phyloP scores from a whole-genome alignment of 148 eudicot species.

The Rhododendron kiyosumense region DNA sequence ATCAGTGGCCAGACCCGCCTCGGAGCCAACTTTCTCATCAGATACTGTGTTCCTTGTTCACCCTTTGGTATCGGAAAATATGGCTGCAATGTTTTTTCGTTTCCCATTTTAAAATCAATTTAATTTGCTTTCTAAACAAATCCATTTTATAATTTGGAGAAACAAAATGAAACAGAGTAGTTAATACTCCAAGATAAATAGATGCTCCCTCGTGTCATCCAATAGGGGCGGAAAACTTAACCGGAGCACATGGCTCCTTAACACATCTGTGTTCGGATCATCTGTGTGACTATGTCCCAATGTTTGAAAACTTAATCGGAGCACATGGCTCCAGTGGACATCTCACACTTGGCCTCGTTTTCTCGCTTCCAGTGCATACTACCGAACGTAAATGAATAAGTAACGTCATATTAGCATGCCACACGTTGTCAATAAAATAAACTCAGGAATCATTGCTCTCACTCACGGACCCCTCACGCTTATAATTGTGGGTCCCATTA shows the following conservation, averaged over 20 bases:
- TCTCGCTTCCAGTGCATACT: not conserved
- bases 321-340: not conserved
- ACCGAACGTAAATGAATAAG: not conserved
- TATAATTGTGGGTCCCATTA: not conserved
- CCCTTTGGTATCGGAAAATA: conserved; percentile 83
- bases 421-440: not conserved
- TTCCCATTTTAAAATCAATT: not conserved
- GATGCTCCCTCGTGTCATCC: not conserved
- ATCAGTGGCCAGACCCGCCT: conserved; percentile 79
- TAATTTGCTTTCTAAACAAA: not conserved
- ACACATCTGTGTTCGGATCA: not conserved
- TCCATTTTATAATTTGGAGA: not conserved
- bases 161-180: not conserved
- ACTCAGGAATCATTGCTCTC: not conserved
- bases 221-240: no score
- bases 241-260: no score
- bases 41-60: conserved; percentile 65
- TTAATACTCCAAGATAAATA: no score
- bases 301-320: not conserved
- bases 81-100: conserved; percentile 47
- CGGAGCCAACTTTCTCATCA: conserved; percentile 74
- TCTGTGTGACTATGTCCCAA: no score
- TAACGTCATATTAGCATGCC: not conserved
- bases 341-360: not conserved
- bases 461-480: not conserved